Conservation (phyloP, 1,139 yeast species). For the Insectozyma bohioensis region DNA sequence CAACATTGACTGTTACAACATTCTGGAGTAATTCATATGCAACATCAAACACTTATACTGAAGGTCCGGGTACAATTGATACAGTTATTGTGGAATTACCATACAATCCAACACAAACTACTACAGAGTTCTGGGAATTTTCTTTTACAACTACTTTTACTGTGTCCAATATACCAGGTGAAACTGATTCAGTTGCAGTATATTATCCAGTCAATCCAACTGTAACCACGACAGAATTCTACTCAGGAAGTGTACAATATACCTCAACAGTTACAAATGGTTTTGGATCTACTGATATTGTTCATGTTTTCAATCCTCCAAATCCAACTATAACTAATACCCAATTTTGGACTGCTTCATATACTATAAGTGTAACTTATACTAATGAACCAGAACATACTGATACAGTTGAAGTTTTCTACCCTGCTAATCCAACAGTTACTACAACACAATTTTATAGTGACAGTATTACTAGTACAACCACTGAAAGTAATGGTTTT, state of each 20-base stretch:
- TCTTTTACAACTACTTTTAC: slow-evolving; percentile 8
- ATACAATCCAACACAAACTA: slow-evolving; percentile 13
- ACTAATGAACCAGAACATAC: slow-evolving; percentile 13
- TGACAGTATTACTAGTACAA: not conserved
- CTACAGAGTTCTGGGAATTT: slow-evolving; percentile 9
- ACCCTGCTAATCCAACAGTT: slow-evolving; percentile 16
- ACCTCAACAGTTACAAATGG: slow-evolving; percentile 11
- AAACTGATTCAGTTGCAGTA: slow-evolving; percentile 15
- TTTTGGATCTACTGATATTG: slow-evolving; percentile 13
- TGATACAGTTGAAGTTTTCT: slow-evolving; percentile 19
- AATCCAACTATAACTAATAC: slow-evolving; percentile 10
- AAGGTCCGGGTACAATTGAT: slow-evolving; percentile 15
- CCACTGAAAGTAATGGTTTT: slow-evolving; percentile 11
- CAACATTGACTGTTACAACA: slow-evolving; percentile 14
- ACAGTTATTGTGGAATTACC: slow-evolving; percentile 23
- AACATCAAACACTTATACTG: slow-evolving; percentile 1
- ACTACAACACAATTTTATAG: slow-evolving; percentile 2
- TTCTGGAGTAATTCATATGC: slow-evolving; percentile 1
- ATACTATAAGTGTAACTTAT: slow-evolving; percentile 10
- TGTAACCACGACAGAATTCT: slow-evolving; percentile 4
- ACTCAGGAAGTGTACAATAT: slow-evolving; percentile 9
- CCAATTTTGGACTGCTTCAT: slow-evolving; percentile 15
- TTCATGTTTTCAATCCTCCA: slow-evolving; percentile 16
- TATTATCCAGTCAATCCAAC: slow-evolving; percentile 10
- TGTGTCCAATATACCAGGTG: slow-evolving; percentile 7